Evolutionary conservation across 495 filamentous ascomycete species (phyloP).

Genomic region (Neurospora hispaniola): DNA sequence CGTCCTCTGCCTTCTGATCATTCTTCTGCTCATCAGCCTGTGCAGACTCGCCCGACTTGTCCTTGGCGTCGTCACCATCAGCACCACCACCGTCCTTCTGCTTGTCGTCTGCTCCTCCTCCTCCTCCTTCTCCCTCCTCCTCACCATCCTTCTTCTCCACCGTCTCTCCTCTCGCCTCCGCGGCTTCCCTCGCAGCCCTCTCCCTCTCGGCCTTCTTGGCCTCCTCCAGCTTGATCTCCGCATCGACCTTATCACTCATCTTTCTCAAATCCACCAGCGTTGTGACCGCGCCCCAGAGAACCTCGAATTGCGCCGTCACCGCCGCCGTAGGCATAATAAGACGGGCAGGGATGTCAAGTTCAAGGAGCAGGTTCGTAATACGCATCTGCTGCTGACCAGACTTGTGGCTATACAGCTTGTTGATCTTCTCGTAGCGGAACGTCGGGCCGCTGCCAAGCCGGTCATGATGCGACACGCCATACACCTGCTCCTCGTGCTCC

Average conservation of each 20-base stretch:
- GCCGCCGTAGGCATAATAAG: constrained; percentile 77
- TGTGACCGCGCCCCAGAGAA: constrained; percentile 62
- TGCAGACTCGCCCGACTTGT: constrained; percentile 1
- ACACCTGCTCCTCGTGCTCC: constrained; percentile 61
- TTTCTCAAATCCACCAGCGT: constrained; percentile 73
- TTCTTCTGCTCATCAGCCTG: constrained; percentile 6
- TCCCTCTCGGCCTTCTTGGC: constrained; percentile 54
- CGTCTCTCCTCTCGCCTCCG: constrained; percentile 12
- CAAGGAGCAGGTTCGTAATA: constrained; percentile 63
- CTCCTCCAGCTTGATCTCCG: constrained; percentile 65
- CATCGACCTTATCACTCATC: constrained; percentile 72
- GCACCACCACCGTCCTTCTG: neutral
- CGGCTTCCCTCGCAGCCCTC: constrained; percentile 18
- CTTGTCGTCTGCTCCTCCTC: neutral
- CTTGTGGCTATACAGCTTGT: constrained; percentile 75
- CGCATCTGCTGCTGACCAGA: constrained; percentile 70
- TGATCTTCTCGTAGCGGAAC: constrained; percentile 77
- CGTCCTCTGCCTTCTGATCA: constrained; percentile 1
- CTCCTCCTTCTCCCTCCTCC: neutral
- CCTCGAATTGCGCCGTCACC: constrained; percentile 73
- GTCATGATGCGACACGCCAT: constrained; percentile 79
- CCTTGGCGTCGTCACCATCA: neutral
- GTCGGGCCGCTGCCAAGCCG: constrained; percentile 60
- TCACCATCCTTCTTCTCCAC: neutral
- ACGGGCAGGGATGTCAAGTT: constrained; percentile 68